Evolutionary conservation across 305 asterid genomes (phyloP).

Genomic region (Fraxinus albicans): DNA sequence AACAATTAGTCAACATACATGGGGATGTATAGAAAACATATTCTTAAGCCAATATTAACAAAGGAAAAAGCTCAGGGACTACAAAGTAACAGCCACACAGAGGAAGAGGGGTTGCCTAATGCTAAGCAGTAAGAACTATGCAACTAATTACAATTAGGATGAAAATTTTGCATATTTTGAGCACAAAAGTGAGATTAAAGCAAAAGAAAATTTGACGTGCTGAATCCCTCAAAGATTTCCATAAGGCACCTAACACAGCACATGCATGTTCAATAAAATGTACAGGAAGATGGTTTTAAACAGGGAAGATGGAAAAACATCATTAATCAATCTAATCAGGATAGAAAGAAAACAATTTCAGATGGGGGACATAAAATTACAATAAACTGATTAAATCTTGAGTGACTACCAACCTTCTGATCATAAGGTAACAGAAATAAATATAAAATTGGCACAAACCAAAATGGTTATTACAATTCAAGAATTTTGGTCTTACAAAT

Average conservation of each 20-base stretch:
- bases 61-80: not conserved
- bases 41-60: conserved; percentile 2
- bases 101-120: conserved; percentile 18
- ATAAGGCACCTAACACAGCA: not conserved
- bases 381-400: not conserved
- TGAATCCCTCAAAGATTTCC: not conserved
- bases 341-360: not conserved
- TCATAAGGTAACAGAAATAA: not conserved
- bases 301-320: not conserved
- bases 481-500: conserved; percentile 8
- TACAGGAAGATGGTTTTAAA: conserved; percentile 1
- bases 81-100: not conserved
- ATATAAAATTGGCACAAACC: not conserved
- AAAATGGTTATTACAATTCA: not conserved
- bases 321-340: not conserved
- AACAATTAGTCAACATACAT: conserved; percentile 18
- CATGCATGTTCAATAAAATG: conserved; percentile 1
- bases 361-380: not conserved
- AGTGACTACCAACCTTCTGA: not conserved
- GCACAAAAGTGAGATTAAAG: not conserved
- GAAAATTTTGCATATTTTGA: not conserved
- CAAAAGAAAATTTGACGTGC: not conserved
- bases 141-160: not conserved
- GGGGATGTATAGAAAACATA: conserved; percentile 3
- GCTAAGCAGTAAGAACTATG: not conserved